Base-by-base conservation (phyloP, 2,329 filamentous ascomycete genomes). In the Colletotrichum truncatum region DNA sequence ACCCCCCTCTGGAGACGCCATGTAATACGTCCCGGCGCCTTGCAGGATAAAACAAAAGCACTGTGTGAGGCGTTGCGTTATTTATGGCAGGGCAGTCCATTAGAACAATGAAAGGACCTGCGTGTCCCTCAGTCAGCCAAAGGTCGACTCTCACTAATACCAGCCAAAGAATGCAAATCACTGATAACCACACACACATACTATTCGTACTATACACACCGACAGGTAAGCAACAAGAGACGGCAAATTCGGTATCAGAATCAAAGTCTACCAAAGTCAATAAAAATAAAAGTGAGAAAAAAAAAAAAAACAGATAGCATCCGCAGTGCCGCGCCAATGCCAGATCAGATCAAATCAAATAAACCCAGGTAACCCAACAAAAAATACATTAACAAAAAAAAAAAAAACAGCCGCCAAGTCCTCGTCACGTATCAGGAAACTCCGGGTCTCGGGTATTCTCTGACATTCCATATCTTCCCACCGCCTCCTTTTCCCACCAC, bases 401-500 rank as follows among this genome's bases (percentile, higher is more conserved):
- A 12, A 39, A n/a, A 21, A 46, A 2, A 32, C 16, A n/a, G 25
- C 3, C 49, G 32, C 49, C 30, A 30, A 23, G 36, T 45, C 32
- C 41, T 43, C 59, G 32, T 41, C 62, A 62, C 41, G 34, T 49
- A 62, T 55, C 32, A 65, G 62, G 62, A 65, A 65, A 62, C 62
- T 65, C 62, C 62, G 62, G 41, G 38, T 28, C 34, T 30, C 25
- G 32, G 41, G 34, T 49, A 11, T 65, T 61, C 62, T 62, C 41
- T 62, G 41, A 51, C 55, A 51, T 64, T 64, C 61, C 55, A 64
- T 51, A 38, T 28, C 18, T 16, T 45, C 28, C 53, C 34, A 45
- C 43, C 49, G 8, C 32, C 4, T n/a, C 23, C 18, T 32, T 11
- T 21, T 21, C 28, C 25, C 28, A 10, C 46, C 26, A 16, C n/a